Base-by-base conservation (phyloP, 768 basidiomycete species). In the Phanerodontia chrysosporium region DNA sequence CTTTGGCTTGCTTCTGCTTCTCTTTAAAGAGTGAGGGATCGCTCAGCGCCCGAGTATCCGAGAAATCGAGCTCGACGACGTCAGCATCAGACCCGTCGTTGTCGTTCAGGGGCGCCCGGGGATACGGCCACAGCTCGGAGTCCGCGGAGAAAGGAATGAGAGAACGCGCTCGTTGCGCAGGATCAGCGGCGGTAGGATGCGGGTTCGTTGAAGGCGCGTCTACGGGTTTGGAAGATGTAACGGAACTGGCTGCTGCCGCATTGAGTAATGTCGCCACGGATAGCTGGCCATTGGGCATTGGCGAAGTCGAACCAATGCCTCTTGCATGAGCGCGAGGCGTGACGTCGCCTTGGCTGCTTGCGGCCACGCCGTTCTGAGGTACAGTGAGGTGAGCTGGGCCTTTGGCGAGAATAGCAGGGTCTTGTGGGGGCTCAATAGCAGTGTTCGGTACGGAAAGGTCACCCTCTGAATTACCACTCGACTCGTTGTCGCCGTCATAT, bases 51-150 rank as follows among this genome's bases (percentile, higher is more conserved):
- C 86, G 85, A 45, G 81, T 90, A 57, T 90, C 89, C 5, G 79
- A 78, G 65, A 89, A 91, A 68, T 88, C 86, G 52, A 91, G 82
- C 69, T 90, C 89, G 10, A 90, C 80, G 25, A 91, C 82, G 56
- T 87, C 88, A 3, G 76, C 77, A 5, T 81, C 53, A 13, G 55
- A 44, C 10, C 67, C 67, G 2, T 73, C 74, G 25, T 66, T 66
- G 58, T 77, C 76, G 57, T 77, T 73, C 49, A 76, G 72, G 12
- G 77, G 76, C 3, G 73, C 73, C 39, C 79, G 82, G 0, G 83
- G 80, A 65, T 87, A 87, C 3, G 89, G 86, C 88, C 87, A 90
- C 16, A 89, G 74, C 32, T 87, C 84, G 8, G 86, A 83, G 60
- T 84, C 83, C 0, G 83, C 72, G 52, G 78, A 80, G 66, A 89